Percentiles rank a stretch among this genome's conserved stretches.
phyloP scores from a whole-genome alignment of 108 stramenopile genomes.

The Conticribra guillardii region DNA sequence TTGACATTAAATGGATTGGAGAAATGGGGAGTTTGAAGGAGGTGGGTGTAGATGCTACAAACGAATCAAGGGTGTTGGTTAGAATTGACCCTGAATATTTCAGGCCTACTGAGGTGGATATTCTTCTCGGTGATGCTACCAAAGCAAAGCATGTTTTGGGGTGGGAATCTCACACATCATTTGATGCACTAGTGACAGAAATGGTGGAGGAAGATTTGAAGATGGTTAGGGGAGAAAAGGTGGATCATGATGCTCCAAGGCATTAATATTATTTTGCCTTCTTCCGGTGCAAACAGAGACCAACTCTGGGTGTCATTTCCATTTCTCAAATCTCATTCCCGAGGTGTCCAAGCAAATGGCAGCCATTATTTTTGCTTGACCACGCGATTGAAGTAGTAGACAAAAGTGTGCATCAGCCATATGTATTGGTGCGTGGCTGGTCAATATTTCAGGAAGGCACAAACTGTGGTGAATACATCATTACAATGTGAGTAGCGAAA shows the following conservation, averaged over 20 bases:
- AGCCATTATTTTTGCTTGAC: too few species aligned
- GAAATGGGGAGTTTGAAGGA: slow-evolving; percentile 91
- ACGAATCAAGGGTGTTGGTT: slow-evolving; percentile 87
- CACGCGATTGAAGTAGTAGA: too few species aligned
- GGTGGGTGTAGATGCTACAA: slow-evolving; percentile 88
- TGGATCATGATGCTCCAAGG: slow-evolving; percentile 51
- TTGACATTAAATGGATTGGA: slow-evolving; percentile 91
- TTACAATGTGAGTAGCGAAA: too few species aligned
- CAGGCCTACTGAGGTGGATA: slow-evolving; percentile 99
- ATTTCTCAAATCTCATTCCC: too few species aligned
- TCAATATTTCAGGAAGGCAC: too few species aligned
- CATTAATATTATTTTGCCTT: slow-evolving; percentile 35
- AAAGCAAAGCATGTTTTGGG: slow-evolving; percentile 94
- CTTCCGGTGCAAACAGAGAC: too few species aligned
- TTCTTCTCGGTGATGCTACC: slow-evolving; percentile 94
- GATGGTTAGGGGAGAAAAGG: slow-evolving; percentile 73
- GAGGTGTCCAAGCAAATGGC: too few species aligned
- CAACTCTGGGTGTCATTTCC: too few species aligned
- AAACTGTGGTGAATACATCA: too few species aligned
- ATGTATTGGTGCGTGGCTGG: too few species aligned
- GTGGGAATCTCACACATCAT: slow-evolving; percentile 85
- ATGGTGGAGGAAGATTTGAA: slow-evolving; percentile 94
- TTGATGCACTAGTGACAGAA: slow-evolving; percentile 90
- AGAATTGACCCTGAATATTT: slow-evolving; percentile 96
- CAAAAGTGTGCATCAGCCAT: too few species aligned